A percentile compares a stretch with the other conserved stretches of the same genome.
Conservation (phyloP, 805 yeast genomes). For the Candida hungchunana region DNA sequence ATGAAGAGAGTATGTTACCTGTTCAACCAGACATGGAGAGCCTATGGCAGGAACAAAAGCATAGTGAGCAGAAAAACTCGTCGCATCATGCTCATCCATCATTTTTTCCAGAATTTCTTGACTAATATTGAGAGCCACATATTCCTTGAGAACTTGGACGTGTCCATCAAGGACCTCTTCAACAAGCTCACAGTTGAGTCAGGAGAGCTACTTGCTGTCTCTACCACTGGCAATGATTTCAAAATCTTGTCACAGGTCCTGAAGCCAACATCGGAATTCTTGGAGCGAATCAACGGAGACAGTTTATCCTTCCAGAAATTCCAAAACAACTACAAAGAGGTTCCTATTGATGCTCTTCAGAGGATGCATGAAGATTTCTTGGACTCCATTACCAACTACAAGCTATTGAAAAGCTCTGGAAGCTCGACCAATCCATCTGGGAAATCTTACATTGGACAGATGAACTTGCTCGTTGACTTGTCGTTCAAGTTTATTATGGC, state of each 20-base stretch:
- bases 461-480: conserved; percentile 33
- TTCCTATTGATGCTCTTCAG: conserved; percentile 48
- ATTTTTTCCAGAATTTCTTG: conserved; percentile 30
- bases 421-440: conserved; percentile 31
- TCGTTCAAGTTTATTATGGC: conserved; percentile 37
- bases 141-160: conserved; percentile 29
- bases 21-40: conserved; percentile 46
- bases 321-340: conserved; percentile 25
- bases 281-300: conserved; percentile 16
- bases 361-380: conserved; percentile 31
- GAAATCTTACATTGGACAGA: conserved; percentile 37
- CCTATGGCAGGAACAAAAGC: conserved; percentile 23
- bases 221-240: conserved; percentile 21
- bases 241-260: conserved; percentile 27
- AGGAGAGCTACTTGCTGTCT: conserved; percentile 22
- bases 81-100: conserved; percentile 28
- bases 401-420: conserved; percentile 29
- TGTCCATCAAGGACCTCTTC: conserved; percentile 2
- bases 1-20: conserved; percentile 57
- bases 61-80: conserved; percentile 1
- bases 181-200: conserved; percentile 10
- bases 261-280: conserved; percentile 26
- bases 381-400: conserved; percentile 33
- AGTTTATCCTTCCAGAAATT: conserved; percentile 5
- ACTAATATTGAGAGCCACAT: conserved; percentile 30